Evolutionary conservation across 73 alveolate species (phyloP), one percentile per base, ranked within the genome.

Genomic region (Breviolum minutum): DNA sequence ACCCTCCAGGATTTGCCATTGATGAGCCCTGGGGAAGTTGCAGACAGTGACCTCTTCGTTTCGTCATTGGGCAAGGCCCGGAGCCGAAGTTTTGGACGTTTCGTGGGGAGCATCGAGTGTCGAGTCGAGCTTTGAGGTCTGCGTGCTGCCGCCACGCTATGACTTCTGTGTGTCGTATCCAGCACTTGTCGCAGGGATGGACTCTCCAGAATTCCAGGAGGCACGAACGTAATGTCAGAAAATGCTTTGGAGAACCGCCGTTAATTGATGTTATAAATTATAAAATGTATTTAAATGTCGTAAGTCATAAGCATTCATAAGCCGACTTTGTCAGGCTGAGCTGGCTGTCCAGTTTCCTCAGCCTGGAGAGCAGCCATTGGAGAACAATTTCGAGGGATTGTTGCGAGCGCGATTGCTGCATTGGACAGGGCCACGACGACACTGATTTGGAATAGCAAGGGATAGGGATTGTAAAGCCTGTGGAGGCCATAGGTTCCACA

Each of bases 371-470:
- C 48, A 80, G 94, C 64, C 79, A 12, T 24, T 63, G 60, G 94
- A 61, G 30, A 63, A 13, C n/a, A 63, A 86, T 29, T 17, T 63
- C 24, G 94, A 26, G 13, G 79, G 90, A 9, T 68, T 73, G 79
- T 40, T 92, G 81, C 89, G 98, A 26, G 98, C 98, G 16, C 63
- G 74, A 80, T 68, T 92, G 40, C 90, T 92, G 32, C 98, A 92
- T 68, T 92, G 98, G 98, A 92, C 98, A 60, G 98, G 98, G 29
- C 98, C 98, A 17, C 89, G 98, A n/a, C 77, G 98, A 54, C 22
- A 11, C 90, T 92, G 60, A 89, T 4, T 24, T 68, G 86, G 54
- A 40, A 40, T 40, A 40, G 54, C 54, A 40, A 40, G 54, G 54
- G 54, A 40, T 40, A 22, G 77, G 77, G 24, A 68, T 14, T 14